These are phyloP conservation scores for Cyclanthera cordifolia DNA, from an alignment of 306 rosid species.

Conservation along the genomic window DNA sequence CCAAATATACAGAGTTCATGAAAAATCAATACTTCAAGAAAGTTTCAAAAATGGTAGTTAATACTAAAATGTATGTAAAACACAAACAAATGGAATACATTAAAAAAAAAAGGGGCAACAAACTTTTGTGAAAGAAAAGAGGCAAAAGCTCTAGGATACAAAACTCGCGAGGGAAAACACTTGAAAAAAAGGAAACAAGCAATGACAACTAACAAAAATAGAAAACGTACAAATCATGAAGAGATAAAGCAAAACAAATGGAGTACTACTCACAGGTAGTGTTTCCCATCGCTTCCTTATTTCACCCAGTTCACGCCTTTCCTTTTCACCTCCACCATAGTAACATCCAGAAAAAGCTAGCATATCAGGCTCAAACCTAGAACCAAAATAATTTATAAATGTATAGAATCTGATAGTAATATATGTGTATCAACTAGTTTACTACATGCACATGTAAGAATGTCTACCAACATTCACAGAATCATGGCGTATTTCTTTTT, in stretches of 20 bases:
- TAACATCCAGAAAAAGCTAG: constrained; percentile 98
- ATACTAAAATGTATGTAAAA: not conserved
- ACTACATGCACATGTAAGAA: not conserved
- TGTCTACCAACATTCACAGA: not conserved
- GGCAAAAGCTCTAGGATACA: too few species aligned
- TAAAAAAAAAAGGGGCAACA: too few species aligned
- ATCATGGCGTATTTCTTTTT: too few species aligned
- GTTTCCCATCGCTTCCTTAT: constrained; percentile 95
- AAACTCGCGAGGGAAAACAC: too few species aligned
- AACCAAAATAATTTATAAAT: constrained; percentile 16
- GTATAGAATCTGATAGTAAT: not conserved
- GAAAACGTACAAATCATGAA: too few species aligned
- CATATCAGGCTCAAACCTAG: constrained; percentile 99
- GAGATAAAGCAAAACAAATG: too few species aligned
- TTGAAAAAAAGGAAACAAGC: too few species aligned
- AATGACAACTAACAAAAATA: too few species aligned
- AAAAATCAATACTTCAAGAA: not conserved
- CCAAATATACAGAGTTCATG: not conserved
- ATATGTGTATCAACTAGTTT: not conserved
- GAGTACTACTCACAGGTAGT: constrained; percentile 68
- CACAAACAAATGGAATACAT: too few species aligned
- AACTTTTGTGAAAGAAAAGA: too few species aligned
- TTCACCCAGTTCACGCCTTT: constrained; percentile 81
- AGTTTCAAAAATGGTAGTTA: not conserved
- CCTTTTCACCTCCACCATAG: constrained; percentile 95